Evolutionary conservation across 108 stramenopile genomes (phyloP).

Genomic region (Cyclostephanos invisitatus): DNA sequence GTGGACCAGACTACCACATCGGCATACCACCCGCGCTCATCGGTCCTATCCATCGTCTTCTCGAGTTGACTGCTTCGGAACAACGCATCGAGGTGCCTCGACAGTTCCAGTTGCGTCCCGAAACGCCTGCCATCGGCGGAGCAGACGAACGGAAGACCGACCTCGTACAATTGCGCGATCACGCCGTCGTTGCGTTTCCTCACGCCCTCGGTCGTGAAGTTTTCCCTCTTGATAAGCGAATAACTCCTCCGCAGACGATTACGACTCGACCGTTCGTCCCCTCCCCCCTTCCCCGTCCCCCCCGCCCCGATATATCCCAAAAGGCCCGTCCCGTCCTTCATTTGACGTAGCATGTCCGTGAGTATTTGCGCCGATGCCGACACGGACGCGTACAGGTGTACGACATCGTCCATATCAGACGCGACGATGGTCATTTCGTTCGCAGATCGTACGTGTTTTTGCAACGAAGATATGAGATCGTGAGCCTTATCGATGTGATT

Average conservation of each 20-base stretch:
- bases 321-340: constrained; percentile 8
- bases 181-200: constrained; percentile 73
- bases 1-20: constrained; percentile 53
- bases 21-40: constrained; percentile 86
- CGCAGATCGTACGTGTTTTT: constrained; percentile 51
- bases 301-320: neutral
- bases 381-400: constrained; percentile 43
- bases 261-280: neutral
- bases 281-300: constrained; percentile 4
- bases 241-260: constrained; percentile 22
- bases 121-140: constrained; percentile 81
- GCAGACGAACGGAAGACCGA: constrained; percentile 80
- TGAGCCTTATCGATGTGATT: constrained; percentile 59
- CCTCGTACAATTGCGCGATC: constrained; percentile 73
- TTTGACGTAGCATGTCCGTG: constrained; percentile 41
- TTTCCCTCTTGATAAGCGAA: constrained; percentile 31
- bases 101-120: constrained; percentile 72
- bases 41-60: constrained; percentile 69
- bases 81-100: constrained; percentile 74
- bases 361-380: constrained; percentile 47
- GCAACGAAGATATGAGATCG: constrained; percentile 58
- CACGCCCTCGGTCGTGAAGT: constrained; percentile 81
- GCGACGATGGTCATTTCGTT: constrained; percentile 34
- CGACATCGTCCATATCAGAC: constrained; percentile 31
- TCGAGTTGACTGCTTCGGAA: constrained; percentile 78